Base-by-base conservation (phyloP, 1,139 yeast species). In the Lodderomyces margitis region DNA sequence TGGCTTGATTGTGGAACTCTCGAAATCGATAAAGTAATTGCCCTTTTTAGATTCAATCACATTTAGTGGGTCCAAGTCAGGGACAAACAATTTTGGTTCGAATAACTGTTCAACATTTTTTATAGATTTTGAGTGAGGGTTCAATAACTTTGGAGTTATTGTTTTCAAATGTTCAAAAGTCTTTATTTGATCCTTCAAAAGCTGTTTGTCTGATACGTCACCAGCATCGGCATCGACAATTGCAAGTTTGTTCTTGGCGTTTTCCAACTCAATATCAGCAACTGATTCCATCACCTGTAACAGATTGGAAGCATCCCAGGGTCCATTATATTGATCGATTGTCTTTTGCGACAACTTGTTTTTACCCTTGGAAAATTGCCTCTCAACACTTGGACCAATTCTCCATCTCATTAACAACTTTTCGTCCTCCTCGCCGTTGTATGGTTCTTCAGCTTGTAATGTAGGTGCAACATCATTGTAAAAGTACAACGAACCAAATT, bases 61-160 rank as follows among this genome's bases (percentile, higher is more conserved):
- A 58, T 92, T 92, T 75, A 89, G 73, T 23, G 98, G 98, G 60
- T 88, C 95, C 53, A 92, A 68, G 59, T 92, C 98, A 5, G 96
- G 94, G 48, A 81, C 75, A 50, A 68, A 79, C 42, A 92, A 66
- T 55, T 92, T 78, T 46, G 96, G 94, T 45, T 81, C 75, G 56
- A 86, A 75, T 40, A 89, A 66, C 43, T 80, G 81, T 8, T 67
- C 71, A 41, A 75, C 70, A 52, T 83, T 81, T 81, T 83, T 61
- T 44, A 81, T 75, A 21, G 76, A 66, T 30, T 65, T 63, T 10
- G 82, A 70, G 17, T 64, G 52, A 11, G 75, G 60, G 49, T 82
- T 75, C 53, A 84, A 62, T 46, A 88, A 68, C 40, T 67, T 60
- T 9, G 80, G 78, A 0, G 86, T 76, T 37, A 85, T 64, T 37